Evolutionary conservation across 371 early-diverging fungal species (phyloP).

Genomic region (Phascolomyces articulosus): DNA sequence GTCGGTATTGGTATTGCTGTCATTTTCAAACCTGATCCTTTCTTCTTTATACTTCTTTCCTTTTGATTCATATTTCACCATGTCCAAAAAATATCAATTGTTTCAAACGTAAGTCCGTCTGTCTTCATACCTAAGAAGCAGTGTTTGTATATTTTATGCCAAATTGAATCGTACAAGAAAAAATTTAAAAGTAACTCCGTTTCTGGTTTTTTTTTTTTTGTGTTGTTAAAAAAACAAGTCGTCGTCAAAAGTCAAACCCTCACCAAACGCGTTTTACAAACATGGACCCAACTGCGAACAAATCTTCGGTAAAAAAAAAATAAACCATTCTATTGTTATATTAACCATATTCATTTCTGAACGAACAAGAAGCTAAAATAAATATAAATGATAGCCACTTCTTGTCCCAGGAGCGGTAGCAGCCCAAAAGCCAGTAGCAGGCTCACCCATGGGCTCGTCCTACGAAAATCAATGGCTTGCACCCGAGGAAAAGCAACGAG

Average conservation of each 20-base stretch:
- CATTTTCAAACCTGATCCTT: not conserved
- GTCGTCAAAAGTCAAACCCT: conserved; percentile 2
- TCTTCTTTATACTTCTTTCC: no score
- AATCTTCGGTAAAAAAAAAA: conserved; percentile 6
- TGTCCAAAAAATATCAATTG: not conserved
- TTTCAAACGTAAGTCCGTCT: not conserved
- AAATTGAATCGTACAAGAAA: not conserved
- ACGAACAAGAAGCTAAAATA: no score
- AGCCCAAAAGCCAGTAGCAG: conserved; percentile 2
- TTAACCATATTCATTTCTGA: not conserved
- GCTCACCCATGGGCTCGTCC: conserved; percentile 23
- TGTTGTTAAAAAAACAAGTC: conserved; percentile 4
- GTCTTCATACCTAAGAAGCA: not conserved
- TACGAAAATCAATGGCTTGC: conserved; percentile 28
- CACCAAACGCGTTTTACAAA: not conserved
- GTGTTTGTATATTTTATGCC: no score
- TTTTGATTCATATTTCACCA: not conserved
- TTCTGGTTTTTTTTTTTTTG: no score
- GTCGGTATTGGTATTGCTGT: no score
- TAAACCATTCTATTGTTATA: not conserved
- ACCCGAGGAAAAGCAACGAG: conserved; percentile 16
- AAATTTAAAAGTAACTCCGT: not conserved
- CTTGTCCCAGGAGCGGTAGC: conserved; percentile 13
- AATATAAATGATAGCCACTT: conserved; percentile 11
- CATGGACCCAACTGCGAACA: conserved; percentile 11